Conservation (phyloP, 2,329 filamentous ascomycete genomes). For the Dothideomycetes sp. region DNA sequence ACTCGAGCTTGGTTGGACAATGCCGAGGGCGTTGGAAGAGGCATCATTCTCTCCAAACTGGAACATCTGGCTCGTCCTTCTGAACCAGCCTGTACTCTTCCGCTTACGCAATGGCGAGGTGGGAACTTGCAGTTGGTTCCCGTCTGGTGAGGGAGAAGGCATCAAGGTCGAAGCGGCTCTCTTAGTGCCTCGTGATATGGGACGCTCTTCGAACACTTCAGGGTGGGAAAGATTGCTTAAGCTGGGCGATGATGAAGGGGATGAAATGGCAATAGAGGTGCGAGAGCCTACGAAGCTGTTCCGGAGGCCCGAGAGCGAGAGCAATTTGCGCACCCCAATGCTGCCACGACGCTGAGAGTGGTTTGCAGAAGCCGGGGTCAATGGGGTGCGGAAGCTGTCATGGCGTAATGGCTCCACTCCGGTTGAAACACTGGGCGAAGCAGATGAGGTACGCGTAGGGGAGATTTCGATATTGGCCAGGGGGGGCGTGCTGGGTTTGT, state of each 20-base stretch:
- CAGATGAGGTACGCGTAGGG: background rate
- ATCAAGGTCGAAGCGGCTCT: slow-evolving; percentile 6
- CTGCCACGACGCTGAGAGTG: slow-evolving; percentile 8
- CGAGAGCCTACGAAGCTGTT: slow-evolving; percentile 24
- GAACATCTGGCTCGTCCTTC: slow-evolving; percentile 23
- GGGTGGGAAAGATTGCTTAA: slow-evolving; percentile 4
- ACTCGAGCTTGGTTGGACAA: slow-evolving; percentile 3
- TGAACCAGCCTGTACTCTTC: slow-evolving; percentile 23
- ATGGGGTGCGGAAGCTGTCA: slow-evolving; percentile 15
- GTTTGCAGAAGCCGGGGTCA: slow-evolving; percentile 7
- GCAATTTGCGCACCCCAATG: slow-evolving; percentile 19
- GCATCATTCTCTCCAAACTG: slow-evolving; percentile 7
- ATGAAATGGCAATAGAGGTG: slow-evolving; percentile 17
- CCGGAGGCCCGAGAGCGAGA: slow-evolving; percentile 21
- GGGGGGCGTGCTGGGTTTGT: background rate
- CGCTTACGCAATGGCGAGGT: slow-evolving; percentile 14
- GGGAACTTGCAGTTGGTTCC: slow-evolving; percentile 2
- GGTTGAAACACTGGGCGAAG: background rate
- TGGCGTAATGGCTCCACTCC: slow-evolving; percentile 3
- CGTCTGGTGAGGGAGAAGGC: slow-evolving; percentile 8
- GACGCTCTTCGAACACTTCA: slow-evolving; percentile 5
- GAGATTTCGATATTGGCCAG: background rate
- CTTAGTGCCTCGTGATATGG: slow-evolving; percentile 6
- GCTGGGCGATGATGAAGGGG: slow-evolving; percentile 10
- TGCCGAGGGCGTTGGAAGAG: background rate